phyloP scores from a whole-genome alignment of 2,329 filamentous ascomycete species.

The Neocatenulostroma microsporum region DNA sequence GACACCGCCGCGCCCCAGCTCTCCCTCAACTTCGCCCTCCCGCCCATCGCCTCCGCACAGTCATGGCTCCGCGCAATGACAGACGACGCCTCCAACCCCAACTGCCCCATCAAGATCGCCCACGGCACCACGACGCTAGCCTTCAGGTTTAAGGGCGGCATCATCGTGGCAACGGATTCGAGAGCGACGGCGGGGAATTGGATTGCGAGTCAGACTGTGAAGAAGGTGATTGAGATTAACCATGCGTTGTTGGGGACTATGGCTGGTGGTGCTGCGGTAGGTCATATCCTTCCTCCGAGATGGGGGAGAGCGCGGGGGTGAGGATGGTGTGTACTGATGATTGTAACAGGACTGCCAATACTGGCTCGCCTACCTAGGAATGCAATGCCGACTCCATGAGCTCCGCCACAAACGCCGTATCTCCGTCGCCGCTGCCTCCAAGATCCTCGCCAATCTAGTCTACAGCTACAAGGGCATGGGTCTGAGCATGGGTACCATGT shows the following conservation, averaged over 20 bases:
- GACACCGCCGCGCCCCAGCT: constrained; percentile 63
- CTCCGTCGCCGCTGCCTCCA: constrained; percentile 91
- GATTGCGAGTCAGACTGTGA: constrained; percentile 99
- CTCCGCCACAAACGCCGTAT: constrained; percentile 98
- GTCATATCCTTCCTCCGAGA: constrained; percentile 22
- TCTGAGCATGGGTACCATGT: constrained; percentile 99
- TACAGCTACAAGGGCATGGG: constrained; percentile 99
- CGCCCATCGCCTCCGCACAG: constrained; percentile 80
- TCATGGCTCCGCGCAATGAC: constrained; percentile 95
- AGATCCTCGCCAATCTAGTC: constrained; percentile 96
- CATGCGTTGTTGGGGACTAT: constrained; percentile 89
- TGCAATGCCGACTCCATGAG: constrained; percentile 98
- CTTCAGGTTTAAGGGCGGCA: constrained; percentile 96
- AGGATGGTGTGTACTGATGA: constrained; percentile 2
- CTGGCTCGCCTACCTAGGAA: constrained; percentile 97
- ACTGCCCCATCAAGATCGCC: constrained; percentile 98
- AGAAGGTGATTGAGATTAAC: constrained; percentile 99
- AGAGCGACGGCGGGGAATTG: constrained; percentile 95
- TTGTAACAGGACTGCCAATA: constrained; percentile 86
- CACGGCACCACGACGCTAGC: constrained; percentile 97
- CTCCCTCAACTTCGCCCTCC: constrained; percentile 90
- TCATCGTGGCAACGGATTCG: constrained; percentile 97
- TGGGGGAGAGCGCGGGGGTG: background rate
- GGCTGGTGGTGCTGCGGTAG: constrained; percentile 89
- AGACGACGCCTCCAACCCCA: constrained; percentile 92